These are phyloP conservation scores for Cordyceps fumosorosea DNA, from an alignment of 2,329 filamentous ascomycete species.

Conservation along the genomic window DNA sequence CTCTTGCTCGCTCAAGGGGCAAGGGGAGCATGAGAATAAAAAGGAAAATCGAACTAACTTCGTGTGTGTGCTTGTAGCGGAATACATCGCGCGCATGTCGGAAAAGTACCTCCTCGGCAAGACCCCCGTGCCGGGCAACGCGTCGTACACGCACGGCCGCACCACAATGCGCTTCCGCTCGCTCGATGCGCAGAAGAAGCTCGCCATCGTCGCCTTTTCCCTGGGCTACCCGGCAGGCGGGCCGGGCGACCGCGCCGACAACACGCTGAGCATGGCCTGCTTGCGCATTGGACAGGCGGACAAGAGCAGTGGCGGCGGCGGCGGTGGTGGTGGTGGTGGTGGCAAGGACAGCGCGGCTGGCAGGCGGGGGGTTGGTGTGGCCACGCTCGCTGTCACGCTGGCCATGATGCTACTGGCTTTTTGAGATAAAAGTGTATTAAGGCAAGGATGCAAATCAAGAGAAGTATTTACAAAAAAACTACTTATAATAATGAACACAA, in stretches of 20 bases:
- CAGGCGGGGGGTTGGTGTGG: neutral
- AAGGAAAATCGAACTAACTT: neutral
- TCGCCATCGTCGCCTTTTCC: neutral
- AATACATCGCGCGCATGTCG: neutral
- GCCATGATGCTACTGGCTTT: neutral
- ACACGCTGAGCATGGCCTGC: conserved; percentile 4
- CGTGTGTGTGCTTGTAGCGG: neutral
- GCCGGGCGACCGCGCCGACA: neutral
- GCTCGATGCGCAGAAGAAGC: neutral
- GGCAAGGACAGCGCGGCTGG: neutral
- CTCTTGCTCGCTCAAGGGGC: too few relatives aligned
- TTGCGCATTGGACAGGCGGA: neutral
- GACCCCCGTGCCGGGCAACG: neutral
- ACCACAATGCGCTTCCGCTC: conserved; percentile 6
- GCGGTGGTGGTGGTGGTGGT: neutral
- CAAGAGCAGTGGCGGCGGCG: neutral
- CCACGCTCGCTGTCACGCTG: neutral
- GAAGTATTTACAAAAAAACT: neutral
- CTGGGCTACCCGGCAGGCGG: conserved; percentile 1
- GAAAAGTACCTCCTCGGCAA: neutral
- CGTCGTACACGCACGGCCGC: neutral
- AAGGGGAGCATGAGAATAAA: neutral
- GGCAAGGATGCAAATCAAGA: neutral
- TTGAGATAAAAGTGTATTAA: neutral
- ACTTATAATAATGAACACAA: neutral